phyloP scores from a whole-genome alignment of 129 eudicot genomes.

The Flaveria linearis region DNA sequence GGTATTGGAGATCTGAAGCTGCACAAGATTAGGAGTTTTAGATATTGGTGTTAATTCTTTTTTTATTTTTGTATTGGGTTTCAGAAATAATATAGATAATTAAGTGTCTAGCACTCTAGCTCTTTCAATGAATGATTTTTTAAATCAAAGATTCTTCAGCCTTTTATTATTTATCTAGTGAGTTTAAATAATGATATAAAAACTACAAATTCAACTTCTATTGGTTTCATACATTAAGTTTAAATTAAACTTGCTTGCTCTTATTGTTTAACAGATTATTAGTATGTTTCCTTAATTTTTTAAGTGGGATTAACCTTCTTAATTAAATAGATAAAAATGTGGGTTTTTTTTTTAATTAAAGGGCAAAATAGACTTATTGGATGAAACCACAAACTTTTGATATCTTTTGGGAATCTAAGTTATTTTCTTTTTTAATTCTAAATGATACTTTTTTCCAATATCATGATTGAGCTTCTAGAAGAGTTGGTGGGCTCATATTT shows the following conservation, averaged over 20 bases:
- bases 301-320: no score
- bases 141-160: background rate
- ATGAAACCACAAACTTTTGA: constrained; percentile 23
- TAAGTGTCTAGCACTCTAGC: constrained; percentile 22
- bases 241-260: no score
- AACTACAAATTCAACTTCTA: no score
- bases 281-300: no score
- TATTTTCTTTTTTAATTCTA: constrained; percentile 17
- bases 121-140: constrained; percentile 33
- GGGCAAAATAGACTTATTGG: background rate
- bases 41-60: background rate
- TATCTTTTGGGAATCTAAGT: constrained; percentile 20
- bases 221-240: no score
- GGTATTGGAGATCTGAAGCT: constrained; percentile 68
- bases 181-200: background rate
- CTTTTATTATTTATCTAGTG: background rate
- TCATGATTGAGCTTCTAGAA: constrained; percentile 32
- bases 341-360: background rate
- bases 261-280: no score
- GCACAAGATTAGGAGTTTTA: constrained; percentile 27
- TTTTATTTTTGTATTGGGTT: background rate
- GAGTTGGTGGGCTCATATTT: constrained; percentile 25
- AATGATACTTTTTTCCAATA: background rate
- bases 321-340: background rate
- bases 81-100: constrained; percentile 21